Percentiles rank a stretch among this genome's conserved stretches.
Evolutionary conservation across 2,329 filamentous ascomycete genomes (phyloP).

Genomic region (Domatiomyces catenatus): DNA sequence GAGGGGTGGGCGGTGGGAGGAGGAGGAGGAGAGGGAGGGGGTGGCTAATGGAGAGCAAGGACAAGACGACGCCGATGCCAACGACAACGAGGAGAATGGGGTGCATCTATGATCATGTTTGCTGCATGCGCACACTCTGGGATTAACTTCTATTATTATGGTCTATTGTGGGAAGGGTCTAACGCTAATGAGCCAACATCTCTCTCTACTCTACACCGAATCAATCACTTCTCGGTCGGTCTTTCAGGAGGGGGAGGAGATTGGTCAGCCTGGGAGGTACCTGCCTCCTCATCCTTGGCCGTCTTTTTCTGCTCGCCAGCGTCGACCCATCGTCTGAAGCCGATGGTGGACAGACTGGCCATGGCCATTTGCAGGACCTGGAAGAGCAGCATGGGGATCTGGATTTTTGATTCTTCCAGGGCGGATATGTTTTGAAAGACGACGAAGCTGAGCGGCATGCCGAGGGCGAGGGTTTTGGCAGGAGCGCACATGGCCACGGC

Average conservation of each 20-base stretch:
- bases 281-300: background rate
- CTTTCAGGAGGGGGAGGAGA: too few relatives aligned
- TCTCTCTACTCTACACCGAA: background rate
- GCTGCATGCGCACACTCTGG: constrained; percentile 8
- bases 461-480: constrained; percentile 56
- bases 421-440: constrained; percentile 48
- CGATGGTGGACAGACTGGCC: constrained; percentile 28
- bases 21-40: constrained; percentile 16
- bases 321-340: constrained; percentile 28
- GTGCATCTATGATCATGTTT: constrained; percentile 32
- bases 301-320: constrained; percentile 4
- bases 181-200: background rate
- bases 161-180: too few relatives aligned
- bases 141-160: background rate
- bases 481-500: constrained; percentile 60
- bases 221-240: background rate
- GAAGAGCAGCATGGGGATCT: constrained; percentile 48
- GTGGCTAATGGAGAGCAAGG: constrained; percentile 19
- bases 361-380: constrained; percentile 31
- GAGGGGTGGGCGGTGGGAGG: constrained; percentile 40
- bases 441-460: constrained; percentile 51
- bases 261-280: background rate
- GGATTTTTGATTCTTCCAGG: constrained; percentile 41
- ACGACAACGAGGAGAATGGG: constrained; percentile 26
- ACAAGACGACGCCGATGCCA: constrained; percentile 24